Conservation (phyloP, 306 rosid genomes). For the Acacia confusa region DNA sequence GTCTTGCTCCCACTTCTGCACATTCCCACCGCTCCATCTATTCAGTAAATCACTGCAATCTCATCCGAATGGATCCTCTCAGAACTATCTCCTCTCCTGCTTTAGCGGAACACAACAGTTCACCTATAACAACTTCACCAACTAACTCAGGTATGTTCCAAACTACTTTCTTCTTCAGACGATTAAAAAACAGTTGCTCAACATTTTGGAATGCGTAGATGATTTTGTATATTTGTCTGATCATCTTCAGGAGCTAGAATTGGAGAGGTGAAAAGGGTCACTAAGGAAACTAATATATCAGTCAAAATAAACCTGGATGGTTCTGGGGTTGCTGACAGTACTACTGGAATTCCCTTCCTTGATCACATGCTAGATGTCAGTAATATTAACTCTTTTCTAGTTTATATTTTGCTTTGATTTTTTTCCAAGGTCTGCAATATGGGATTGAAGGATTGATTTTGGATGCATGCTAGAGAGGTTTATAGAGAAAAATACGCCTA, state of each 20-base stretch:
- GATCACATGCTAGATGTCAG: constrained; percentile 98
- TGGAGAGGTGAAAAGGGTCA: constrained; percentile 89
- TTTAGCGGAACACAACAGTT: constrained; percentile 42
- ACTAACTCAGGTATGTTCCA: constrained; percentile 44
- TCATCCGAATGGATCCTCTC: constrained; percentile 34
- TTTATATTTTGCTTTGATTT: background rate
- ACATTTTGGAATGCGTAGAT: constrained; percentile 1
- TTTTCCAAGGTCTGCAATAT: background rate
- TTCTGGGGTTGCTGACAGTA: constrained; percentile 69
- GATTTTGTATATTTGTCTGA: constrained; percentile 10
- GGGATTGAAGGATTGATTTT: background rate
- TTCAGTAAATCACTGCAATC: constrained; percentile 32
- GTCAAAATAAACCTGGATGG: constrained; percentile 92
- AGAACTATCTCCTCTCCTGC: constrained; percentile 44
- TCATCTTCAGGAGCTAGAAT: constrained; percentile 60
- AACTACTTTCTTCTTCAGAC: background rate
- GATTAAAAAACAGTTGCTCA: background rate
- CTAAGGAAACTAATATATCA: constrained; percentile 79
- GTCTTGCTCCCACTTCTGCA: constrained; percentile 4
- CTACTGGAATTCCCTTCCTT: constrained; percentile 90
- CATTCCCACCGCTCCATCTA: background rate
- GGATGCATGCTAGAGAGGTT: constrained; percentile 12
- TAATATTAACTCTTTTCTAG: constrained; percentile 19
- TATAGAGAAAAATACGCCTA: background rate
- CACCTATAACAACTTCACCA: constrained; percentile 41